A percentile compares a stretch with the other conserved stretches of the same genome.
Evolutionary conservation across 1,284 basidiomycete genomes (phyloP).

Genomic region (Trametes pubescens): DNA sequence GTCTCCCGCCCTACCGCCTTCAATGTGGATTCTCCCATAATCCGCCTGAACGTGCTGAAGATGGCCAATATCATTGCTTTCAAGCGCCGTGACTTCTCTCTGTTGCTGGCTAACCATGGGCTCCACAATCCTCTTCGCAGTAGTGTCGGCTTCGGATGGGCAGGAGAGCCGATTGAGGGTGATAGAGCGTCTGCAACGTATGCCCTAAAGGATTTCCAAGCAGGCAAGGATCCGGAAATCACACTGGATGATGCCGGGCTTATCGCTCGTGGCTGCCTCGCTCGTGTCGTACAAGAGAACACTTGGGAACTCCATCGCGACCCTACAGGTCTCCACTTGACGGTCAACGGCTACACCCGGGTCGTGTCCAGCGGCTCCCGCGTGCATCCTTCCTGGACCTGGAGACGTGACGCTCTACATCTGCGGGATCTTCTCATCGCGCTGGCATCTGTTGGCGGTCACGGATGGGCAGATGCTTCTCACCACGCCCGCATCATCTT

Average conservation of each 20-base stretch:
- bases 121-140: slow-evolving; percentile 16
- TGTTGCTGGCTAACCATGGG: slow-evolving; percentile 25
- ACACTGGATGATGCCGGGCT: slow-evolving; percentile 8
- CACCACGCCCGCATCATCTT: slow-evolving; percentile 22
- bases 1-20: slow-evolving; percentile 21
- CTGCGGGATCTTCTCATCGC: slow-evolving; percentile 6
- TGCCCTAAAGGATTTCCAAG: slow-evolving; percentile 25
- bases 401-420: background rate
- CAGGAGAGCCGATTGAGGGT: slow-evolving; percentile 21
- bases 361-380: background rate
- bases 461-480: background rate
- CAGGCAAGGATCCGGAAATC: slow-evolving; percentile 16
- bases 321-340: slow-evolving; percentile 8
- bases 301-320: slow-evolving; percentile 15
- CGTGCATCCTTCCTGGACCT: slow-evolving; percentile 13
- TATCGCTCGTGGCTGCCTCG: slow-evolving; percentile 20
- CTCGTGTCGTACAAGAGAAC: slow-evolving; percentile 8
- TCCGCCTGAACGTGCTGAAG: slow-evolving; percentile 27
- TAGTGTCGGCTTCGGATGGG: slow-evolving; percentile 26
- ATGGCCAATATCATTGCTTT: slow-evolving; percentile 30
- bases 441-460: background rate
- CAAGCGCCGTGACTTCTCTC: slow-evolving; percentile 24
- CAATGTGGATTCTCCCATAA: background rate
- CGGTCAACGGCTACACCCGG: slow-evolving; percentile 11
- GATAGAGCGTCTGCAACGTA: slow-evolving; percentile 20